phyloP scores from a whole-genome alignment of 1,284 basidiomycete genomes.

The Termitomyces sp. region DNA sequence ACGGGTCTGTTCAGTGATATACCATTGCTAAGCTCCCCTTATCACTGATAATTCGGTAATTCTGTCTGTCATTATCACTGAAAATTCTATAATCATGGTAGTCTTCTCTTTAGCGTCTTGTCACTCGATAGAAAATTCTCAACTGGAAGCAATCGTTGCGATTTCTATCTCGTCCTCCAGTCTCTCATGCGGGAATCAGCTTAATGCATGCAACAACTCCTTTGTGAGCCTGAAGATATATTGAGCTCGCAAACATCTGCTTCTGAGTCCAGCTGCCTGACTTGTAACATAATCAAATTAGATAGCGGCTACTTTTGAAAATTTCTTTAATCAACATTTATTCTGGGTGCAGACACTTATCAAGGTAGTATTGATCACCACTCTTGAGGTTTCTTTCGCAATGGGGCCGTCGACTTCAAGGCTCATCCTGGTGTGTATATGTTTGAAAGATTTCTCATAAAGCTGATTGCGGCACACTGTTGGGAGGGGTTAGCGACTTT shows the following conservation, averaged over 20 bases:
- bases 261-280: too few species aligned
- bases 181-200: slow-evolving; percentile 83
- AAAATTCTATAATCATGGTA: slow-evolving; percentile 9
- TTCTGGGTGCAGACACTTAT: slow-evolving; percentile 75
- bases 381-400: neutral
- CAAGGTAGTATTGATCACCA: slow-evolving; percentile 55
- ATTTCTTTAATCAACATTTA: slow-evolving; percentile 40
- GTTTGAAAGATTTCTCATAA: slow-evolving; percentile 19
- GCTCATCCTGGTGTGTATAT: slow-evolving; percentile 64
- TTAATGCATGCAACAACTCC: slow-evolving; percentile 82
- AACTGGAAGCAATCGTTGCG: slow-evolving; percentile 88
- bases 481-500: slow-evolving; percentile 65
- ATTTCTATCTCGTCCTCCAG: slow-evolving; percentile 80
- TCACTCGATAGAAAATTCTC: slow-evolving; percentile 87
- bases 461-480: slow-evolving; percentile 20
- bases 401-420: slow-evolving; percentile 35
- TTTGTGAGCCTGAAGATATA: slow-evolving; percentile 93
- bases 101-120: slow-evolving; percentile 57
- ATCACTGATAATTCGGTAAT: slow-evolving; percentile 68
- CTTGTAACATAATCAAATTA: too few species aligned
- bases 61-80: slow-evolving; percentile 1
- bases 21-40: slow-evolving; percentile 10
- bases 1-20: slow-evolving; percentile 55
- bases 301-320: too few species aligned
- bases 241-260: slow-evolving; percentile 72